Conservation (phyloP, 2,329 filamentous ascomycete species). For the Aureobasidium sp. region DNA sequence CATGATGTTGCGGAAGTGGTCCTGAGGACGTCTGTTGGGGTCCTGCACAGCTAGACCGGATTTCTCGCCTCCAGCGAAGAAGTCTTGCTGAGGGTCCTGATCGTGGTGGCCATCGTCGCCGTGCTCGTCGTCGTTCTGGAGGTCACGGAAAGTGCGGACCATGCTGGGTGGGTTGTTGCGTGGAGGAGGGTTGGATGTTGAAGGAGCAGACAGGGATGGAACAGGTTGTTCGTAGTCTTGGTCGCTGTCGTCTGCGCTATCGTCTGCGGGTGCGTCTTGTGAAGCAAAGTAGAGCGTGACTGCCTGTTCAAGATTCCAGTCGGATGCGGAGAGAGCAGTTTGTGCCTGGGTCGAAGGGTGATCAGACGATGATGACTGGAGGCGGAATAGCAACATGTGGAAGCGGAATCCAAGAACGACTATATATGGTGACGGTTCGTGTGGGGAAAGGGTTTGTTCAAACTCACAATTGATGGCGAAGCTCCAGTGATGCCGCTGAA, state of each 20-base stretch:
- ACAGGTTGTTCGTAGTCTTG: conserved; percentile 17
- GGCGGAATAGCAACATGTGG: background rate
- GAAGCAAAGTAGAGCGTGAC: conserved; percentile 40
- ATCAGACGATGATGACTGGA: background rate
- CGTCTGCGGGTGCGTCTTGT: conserved; percentile 24
- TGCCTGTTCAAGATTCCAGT: conserved; percentile 42
- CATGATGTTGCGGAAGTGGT: conserved; percentile 46
- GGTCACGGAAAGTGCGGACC: conserved; percentile 39
- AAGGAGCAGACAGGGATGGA: conserved; percentile 15
- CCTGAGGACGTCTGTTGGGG: conserved; percentile 34
- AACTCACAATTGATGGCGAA: conserved; percentile 28
- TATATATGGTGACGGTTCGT: background rate
- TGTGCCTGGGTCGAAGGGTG: conserved; percentile 32
- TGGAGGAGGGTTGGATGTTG: conserved; percentile 18
- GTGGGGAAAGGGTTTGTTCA: background rate
- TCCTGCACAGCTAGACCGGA: conserved; percentile 65
- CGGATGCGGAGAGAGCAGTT: conserved; percentile 35
- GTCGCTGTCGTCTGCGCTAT: conserved; percentile 32
- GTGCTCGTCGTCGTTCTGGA: conserved; percentile 39
- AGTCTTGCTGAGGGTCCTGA: conserved; percentile 56
- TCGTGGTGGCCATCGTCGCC: conserved; percentile 57
- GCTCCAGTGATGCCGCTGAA: conserved; percentile 33
- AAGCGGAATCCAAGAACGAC: background rate
- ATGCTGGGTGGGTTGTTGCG: conserved; percentile 24
- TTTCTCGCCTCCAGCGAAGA: conserved; percentile 82